Conservation (phyloP, 1,284 basidiomycete species). For the Pholiota adiposa region DNA sequence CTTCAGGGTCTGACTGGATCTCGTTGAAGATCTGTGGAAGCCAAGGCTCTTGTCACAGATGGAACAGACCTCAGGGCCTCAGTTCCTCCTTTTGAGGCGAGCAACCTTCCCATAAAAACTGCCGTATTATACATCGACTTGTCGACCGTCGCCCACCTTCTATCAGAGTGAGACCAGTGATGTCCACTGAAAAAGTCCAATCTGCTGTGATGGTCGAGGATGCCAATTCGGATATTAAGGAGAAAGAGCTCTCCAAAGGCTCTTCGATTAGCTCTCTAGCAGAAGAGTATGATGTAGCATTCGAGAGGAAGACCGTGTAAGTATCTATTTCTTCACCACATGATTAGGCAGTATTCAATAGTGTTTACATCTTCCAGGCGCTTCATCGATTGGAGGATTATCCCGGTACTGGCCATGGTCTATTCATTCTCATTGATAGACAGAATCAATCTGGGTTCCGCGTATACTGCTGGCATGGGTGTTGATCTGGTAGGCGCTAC, state of each 20-base stretch:
- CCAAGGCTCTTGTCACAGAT: neutral
- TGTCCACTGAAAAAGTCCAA: neutral
- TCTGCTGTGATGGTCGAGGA: neutral
- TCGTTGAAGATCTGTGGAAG: neutral
- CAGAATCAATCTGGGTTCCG: conserved; percentile 47
- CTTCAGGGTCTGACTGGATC: neutral
- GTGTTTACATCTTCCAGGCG: conserved; percentile 29
- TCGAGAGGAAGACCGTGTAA: conserved; percentile 43
- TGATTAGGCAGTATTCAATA: neutral
- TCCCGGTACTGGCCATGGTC: conserved; percentile 43
- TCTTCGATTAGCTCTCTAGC: conserved; percentile 18
- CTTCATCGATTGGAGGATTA: conserved; percentile 44
- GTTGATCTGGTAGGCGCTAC: conserved; percentile 38
- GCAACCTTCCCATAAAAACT: neutral
- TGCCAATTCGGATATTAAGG: conserved; percentile 16
- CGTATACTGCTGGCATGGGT: conserved; percentile 48
- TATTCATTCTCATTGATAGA: conserved; percentile 48
- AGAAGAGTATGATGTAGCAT: conserved; percentile 20
- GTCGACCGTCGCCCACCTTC: neutral
- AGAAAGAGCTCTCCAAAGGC: conserved; percentile 19
- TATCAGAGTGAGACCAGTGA: neutral
- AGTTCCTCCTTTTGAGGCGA: neutral
- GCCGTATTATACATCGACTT: neutral
- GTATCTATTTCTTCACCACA: conserved; percentile 7
- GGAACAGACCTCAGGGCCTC: neutral